Evolutionary conservation across 371 early-diverging fungal genomes (phyloP).

Genomic region (Mortierella sp.): DNA sequence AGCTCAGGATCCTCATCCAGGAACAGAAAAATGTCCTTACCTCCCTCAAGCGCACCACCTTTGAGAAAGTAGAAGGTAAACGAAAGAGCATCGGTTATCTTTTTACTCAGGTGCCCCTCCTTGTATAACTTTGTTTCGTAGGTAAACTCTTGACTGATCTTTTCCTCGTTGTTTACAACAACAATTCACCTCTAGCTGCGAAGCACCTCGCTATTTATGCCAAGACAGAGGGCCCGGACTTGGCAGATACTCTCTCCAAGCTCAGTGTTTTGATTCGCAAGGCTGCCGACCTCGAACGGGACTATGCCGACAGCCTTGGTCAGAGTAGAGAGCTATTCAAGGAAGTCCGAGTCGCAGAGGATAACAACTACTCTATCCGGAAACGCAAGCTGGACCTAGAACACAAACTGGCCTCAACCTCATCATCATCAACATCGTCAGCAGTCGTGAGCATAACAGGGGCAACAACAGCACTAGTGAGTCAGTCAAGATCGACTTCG

Average conservation of each 20-base stretch:
- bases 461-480: background rate
- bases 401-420: conserved; percentile 19
- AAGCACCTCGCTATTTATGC: conserved; percentile 50
- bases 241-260: conserved; percentile 44
- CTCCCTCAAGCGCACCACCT: conserved; percentile 41
- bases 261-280: conserved; percentile 42
- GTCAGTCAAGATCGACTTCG: background rate
- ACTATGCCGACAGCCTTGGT: conserved; percentile 28
- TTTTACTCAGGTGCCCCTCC: too few relatives aligned
- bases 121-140: background rate
- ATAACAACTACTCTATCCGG: conserved; percentile 44
- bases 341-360: conserved; percentile 50
- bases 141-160: background rate
- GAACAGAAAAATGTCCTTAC: conserved; percentile 54
- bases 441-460: background rate
- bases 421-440: conserved; percentile 4
- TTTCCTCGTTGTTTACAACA: background rate
- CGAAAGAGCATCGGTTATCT: too few relatives aligned
- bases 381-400: conserved; percentile 50
- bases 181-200: conserved; percentile 23
- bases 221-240: conserved; percentile 51
- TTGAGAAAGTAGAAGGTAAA: conserved; percentile 56
- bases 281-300: conserved; percentile 47
- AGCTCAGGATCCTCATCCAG: conserved; percentile 53
- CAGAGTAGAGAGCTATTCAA: conserved; percentile 50